These are phyloP conservation scores for Pichia pseudocactophila DNA, from an alignment of 805 yeast species.

Conservation along the genomic window DNA sequence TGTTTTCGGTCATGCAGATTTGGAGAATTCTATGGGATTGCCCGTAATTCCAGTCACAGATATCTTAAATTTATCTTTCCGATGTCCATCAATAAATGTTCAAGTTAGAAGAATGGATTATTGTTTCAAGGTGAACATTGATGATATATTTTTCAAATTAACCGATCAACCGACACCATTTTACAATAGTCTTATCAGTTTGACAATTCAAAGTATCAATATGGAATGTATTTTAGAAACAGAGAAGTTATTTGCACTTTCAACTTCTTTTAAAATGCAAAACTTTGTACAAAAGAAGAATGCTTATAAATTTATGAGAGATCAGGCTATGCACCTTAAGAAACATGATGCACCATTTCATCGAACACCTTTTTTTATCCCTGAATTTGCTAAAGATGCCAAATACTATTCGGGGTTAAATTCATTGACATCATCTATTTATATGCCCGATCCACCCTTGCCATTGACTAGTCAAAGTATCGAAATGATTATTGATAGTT, in stretches of 20 bases:
- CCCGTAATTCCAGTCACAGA: constrained; percentile 54
- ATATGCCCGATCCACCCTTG: constrained; percentile 53
- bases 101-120: constrained; percentile 31
- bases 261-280: constrained; percentile 52
- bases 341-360: constrained; percentile 79
- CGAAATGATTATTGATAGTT: constrained; percentile 32
- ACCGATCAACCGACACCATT: constrained; percentile 66
- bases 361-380: constrained; percentile 63
- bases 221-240: constrained; percentile 17
- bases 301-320: constrained; percentile 34
- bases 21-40: constrained; percentile 63
- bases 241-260: constrained; percentile 31
- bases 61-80: constrained; percentile 54
- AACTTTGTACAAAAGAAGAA: constrained; percentile 48
- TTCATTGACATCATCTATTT: constrained; percentile 47
- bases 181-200: constrained; percentile 47
- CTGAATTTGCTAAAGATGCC: constrained; percentile 37
- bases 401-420: constrained; percentile 42
- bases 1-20: constrained; percentile 57
- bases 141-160: constrained; percentile 30
- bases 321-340: constrained; percentile 59
- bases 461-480: constrained; percentile 48
- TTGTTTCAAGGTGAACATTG: constrained; percentile 18
- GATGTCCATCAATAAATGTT: constrained; percentile 39
- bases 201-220: constrained; percentile 40